Percentiles rank a stretch among this genome's conserved stretches.
Conservation (phyloP, 2,329 filamentous ascomycete species). For the Pestalotiopsis sp. region DNA sequence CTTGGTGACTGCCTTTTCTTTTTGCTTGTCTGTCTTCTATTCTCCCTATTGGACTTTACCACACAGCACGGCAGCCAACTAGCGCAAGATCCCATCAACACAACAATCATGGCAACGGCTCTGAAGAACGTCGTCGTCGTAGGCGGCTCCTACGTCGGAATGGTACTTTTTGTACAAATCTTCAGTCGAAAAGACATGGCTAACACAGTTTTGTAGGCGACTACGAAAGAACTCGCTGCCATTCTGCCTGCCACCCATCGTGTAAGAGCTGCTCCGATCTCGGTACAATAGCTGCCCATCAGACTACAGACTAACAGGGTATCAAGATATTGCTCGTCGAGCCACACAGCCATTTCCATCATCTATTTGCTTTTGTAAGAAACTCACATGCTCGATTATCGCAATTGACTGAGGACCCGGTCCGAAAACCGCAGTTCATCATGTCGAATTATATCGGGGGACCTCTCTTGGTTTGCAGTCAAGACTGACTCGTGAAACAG, state of each 20-base stretch:
- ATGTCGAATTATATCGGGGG: not conserved
- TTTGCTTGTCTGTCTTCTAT: not conserved
- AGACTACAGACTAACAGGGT: not conserved
- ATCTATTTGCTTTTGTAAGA: constrained; percentile 46
- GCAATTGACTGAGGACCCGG: no score
- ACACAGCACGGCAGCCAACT: not conserved
- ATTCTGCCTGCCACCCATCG: constrained; percentile 38
- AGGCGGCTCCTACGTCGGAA: constrained; percentile 50
- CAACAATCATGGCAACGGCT: constrained; percentile 21
- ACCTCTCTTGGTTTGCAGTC: not conserved
- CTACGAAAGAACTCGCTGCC: constrained; percentile 38
- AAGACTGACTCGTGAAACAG: constrained; percentile 18
- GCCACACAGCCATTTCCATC: constrained; percentile 52
- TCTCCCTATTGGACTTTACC: not conserved
- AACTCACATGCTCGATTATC: not conserved
- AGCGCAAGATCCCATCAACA: not conserved
- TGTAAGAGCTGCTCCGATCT: constrained; percentile 22
- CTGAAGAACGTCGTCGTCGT: constrained; percentile 44
- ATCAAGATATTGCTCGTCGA: constrained; percentile 44
- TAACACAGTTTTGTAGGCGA: constrained; percentile 22
- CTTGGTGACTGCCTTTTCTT: not conserved
- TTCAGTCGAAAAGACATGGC: not conserved
- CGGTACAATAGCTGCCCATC: not conserved
- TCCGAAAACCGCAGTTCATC: not conserved
- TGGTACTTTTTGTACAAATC: constrained; percentile 26